Percentiles rank a stretch among this genome's conserved stretches.
phyloP scores from a whole-genome alignment of 1,139 yeast genomes.

The Casaregolazyma lundiana region DNA sequence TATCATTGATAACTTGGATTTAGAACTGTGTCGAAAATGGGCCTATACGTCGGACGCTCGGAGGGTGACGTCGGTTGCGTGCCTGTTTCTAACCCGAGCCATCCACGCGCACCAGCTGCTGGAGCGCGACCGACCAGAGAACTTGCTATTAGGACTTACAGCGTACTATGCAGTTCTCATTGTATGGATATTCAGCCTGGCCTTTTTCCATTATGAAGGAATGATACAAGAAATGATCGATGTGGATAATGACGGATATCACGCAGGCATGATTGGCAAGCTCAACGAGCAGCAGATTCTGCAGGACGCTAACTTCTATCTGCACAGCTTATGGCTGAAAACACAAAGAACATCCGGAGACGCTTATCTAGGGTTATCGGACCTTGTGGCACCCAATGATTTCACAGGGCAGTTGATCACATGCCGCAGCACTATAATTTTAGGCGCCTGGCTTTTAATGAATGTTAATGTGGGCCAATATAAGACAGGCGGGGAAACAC shows the following conservation, averaged over 20 bases:
- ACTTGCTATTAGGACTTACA: constrained; percentile 25
- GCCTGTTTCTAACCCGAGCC: constrained; percentile 26
- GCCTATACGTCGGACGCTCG: constrained; percentile 26
- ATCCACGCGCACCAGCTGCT: constrained; percentile 23
- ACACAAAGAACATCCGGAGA: constrained; percentile 2
- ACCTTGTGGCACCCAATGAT: not conserved
- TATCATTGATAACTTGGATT: constrained; percentile 10
- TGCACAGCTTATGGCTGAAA: constrained; percentile 20
- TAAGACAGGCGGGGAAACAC: constrained; percentile 21
- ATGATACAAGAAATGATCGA: constrained; percentile 7
- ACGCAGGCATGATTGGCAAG: constrained; percentile 2
- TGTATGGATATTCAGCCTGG: constrained; percentile 24
- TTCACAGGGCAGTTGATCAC: not conserved
- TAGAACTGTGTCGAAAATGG: constrained; percentile 25
- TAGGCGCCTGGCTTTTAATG: constrained; percentile 20
- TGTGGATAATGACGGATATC: constrained; percentile 3
- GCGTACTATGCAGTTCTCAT: constrained; percentile 28
- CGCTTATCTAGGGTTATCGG: not conserved
- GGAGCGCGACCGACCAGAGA: constrained; percentile 19
- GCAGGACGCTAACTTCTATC: constrained; percentile 22
- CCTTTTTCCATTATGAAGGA: constrained; percentile 3
- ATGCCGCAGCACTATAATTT: constrained; percentile 14
- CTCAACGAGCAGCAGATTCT: constrained; percentile 9
- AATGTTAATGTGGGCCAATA: constrained; percentile 19
- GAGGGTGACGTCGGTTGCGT: constrained; percentile 25